phyloP scores from a whole-genome alignment of 2,329 filamentous ascomycete genomes.

The Paecilomyces sp. region DNA sequence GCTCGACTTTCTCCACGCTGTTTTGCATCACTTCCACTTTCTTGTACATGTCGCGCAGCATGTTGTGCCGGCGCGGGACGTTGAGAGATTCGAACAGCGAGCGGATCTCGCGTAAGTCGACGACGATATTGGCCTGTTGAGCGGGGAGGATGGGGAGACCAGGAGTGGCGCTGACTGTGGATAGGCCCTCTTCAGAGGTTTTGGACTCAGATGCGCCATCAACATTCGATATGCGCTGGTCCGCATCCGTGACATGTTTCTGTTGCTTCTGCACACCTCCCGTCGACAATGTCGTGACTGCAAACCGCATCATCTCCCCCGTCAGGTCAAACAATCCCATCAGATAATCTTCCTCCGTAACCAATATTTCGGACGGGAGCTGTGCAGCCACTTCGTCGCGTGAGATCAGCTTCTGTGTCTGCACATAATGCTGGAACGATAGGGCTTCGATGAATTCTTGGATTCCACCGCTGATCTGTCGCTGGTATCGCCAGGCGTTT shows the following conservation, averaged over 20 bases:
- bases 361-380: conserved; percentile 46
- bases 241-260: conserved; percentile 9
- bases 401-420: conserved; percentile 66
- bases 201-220: background rate
- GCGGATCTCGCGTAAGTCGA: conserved; percentile 72
- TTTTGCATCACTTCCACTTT: conserved; percentile 82
- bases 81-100: conserved; percentile 69
- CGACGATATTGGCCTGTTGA: conserved; percentile 59
- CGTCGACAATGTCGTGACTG: conserved; percentile 78
- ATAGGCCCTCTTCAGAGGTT: background rate
- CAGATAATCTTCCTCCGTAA: conserved; percentile 79
- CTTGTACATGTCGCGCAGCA: conserved; percentile 59
- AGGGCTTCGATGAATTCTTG: conserved; percentile 94
- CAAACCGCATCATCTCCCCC: conserved; percentile 95
- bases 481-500: conserved; percentile 75
- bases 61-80: conserved; percentile 44
- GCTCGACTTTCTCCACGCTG: conserved; percentile 92
- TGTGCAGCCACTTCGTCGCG: conserved; percentile 50
- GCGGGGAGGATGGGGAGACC: conserved; percentile 13
- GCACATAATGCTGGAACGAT: conserved; percentile 81
- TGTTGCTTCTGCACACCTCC: conserved; percentile 24
- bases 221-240: conserved; percentile 1
- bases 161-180: background rate
- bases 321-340: conserved; percentile 90
- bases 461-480: conserved; percentile 68